Conservation (phyloP, 2,329 filamentous ascomycete genomes). For the Chrysosporium queenslandicum region DNA sequence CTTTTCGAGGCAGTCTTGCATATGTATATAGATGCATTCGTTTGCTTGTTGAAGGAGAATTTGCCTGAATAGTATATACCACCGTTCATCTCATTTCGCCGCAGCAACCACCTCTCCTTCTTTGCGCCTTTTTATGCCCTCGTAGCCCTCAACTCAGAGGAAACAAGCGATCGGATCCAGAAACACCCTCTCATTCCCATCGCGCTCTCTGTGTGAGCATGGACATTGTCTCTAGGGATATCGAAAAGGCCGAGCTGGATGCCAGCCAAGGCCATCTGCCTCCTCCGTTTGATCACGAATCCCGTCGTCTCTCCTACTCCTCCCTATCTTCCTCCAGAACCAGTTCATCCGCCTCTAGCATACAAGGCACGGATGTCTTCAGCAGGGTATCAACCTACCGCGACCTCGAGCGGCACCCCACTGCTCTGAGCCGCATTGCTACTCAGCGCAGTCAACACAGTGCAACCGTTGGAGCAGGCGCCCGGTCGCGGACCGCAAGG, state of each 20-base stretch:
- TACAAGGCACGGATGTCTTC: slow-evolving; percentile 19
- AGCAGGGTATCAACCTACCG: slow-evolving; percentile 27
- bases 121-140: not conserved
- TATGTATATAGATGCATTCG: slow-evolving; percentile 5
- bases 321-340: slow-evolving; percentile 20
- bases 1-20: not conserved
- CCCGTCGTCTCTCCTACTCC: slow-evolving; percentile 9
- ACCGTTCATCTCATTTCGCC: not conserved
- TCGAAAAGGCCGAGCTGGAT: slow-evolving; percentile 31
- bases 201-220: slow-evolving; percentile 20
- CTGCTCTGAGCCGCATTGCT: slow-evolving; percentile 33
- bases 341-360: slow-evolving; percentile 18
- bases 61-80: not conserved
- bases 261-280: slow-evolving; percentile 19
- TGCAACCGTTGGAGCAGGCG: slow-evolving; percentile 33
- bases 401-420: slow-evolving; percentile 31
- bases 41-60: not conserved
- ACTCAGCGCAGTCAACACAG: slow-evolving; percentile 35
- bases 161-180: no score
- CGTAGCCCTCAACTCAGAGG: not conserved
- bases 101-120: not conserved
- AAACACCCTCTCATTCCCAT: no score
- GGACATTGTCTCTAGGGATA: slow-evolving; percentile 30
- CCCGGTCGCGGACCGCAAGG: slow-evolving; percentile 23
- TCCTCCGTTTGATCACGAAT: slow-evolving; percentile 12